phyloP scores from a whole-genome alignment of 2,329 filamentous ascomycete genomes.

The Aureobasidium sp. region DNA sequence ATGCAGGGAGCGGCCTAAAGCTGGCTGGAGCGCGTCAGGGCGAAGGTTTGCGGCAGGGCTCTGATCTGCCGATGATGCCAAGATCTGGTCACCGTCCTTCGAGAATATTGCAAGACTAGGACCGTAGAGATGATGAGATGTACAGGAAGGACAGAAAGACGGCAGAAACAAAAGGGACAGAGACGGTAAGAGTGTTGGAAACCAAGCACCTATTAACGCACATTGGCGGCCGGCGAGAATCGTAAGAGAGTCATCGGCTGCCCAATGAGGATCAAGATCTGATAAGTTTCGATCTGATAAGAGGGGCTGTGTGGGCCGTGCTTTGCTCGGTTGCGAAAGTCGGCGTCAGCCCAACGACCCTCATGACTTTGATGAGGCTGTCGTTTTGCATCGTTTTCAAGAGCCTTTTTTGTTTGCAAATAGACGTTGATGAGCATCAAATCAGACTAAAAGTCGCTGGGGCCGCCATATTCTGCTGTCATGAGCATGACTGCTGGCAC shows the following conservation, averaged over 20 bases:
- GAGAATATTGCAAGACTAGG: background rate
- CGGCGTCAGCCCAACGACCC: background rate
- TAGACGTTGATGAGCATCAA: background rate
- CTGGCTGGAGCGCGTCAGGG: constrained; percentile 1
- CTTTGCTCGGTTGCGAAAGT: background rate
- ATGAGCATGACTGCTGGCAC: background rate
- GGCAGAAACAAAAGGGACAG: background rate
- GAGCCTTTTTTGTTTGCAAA: background rate
- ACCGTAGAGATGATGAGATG: background rate
- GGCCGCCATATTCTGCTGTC: background rate
- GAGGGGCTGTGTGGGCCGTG: background rate
- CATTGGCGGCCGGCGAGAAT: background rate
- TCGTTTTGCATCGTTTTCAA: background rate
- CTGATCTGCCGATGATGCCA: background rate
- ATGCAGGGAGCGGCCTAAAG: constrained; percentile 9
- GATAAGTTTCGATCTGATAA: background rate
- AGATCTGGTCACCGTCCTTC: background rate
- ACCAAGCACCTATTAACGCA: background rate
- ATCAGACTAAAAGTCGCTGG: no score
- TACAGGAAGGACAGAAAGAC: background rate
- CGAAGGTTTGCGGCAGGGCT: background rate
- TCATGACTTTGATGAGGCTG: background rate
- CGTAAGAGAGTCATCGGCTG: background rate
- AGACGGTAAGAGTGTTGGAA: background rate
- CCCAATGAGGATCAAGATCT: background rate